Base-by-base conservation (phyloP, 257 asterid species). In the Craterostigma plantagineum region DNA sequence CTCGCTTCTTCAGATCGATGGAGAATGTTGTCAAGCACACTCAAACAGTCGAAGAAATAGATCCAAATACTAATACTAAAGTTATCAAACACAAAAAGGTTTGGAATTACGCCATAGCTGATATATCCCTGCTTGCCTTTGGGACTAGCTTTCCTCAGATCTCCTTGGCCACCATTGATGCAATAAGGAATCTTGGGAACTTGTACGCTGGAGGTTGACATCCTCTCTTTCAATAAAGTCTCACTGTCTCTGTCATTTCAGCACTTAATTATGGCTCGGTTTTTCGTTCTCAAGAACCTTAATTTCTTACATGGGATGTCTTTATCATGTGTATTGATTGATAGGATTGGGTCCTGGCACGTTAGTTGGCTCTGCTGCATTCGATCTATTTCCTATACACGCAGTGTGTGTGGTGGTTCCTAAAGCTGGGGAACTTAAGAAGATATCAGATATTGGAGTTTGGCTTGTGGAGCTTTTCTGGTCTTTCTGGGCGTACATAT, bases 71-170 rank as follows among this genome's bases (percentile, higher is more conserved):
- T 11, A 79, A 74, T 39, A 59, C 58, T 57, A 50, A 66, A 62
- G 15, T 51, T 35, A 59, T 72, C 52, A 70, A 42, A 63, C 63
- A 66, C 38, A 61, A 52, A 49, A 87, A 76, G 64, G 93, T 87
- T 30, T 87, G 97, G 95, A 82, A 87, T 51, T 87, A 67, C 61
- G 57, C 93, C 37, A 69, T 87, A 54, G 97, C 97, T 15, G 97
- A 79, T 57, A 82, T 87, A 60, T 47, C 85, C 35, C 61, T 87
- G 52, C 75, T 82, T 67, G 97, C 97, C 36, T 78, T 87, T 49
- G 97, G 97, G 51, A 87, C 97, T 9, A 87, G 97, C 69, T 87
- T 87, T 56, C 97, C 97, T 11, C 97, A 82, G 71, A 87, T 82
- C 35, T 87, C 97, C 10, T 65, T 87, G 52, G 97, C 97, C 42